Evolutionary conservation across 2,329 filamentous ascomycete species (phyloP), one percentile per base, ranked within the genome.

Genomic region (Mycogone perniciosa): DNA sequence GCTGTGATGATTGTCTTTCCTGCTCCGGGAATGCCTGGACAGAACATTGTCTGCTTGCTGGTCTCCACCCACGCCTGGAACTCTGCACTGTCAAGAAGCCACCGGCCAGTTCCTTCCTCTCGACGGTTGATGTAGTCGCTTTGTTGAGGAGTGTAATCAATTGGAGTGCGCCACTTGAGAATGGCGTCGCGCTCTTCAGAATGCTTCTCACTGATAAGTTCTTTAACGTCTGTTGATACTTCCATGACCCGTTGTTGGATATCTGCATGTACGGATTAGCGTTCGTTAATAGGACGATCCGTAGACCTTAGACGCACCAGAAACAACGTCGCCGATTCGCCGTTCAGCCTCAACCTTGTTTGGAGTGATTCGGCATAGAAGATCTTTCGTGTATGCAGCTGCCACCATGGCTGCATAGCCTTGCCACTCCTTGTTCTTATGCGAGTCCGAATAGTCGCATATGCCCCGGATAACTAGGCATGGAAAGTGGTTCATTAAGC

Each of bases 1-100:
- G 73, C 67, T 0, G 71, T 59, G 1, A 74, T 47, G 4, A 76
- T 72, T 0, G 73, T 77, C 57, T 78, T 79, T 2, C 75, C 74
- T 0, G 73, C 69, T 4, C 75, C 74, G 0, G 20, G 20, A 20
- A 20, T 20, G 20, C 20, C 20, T 20, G 20, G 20, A 20, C 20
- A 20, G 20, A 20, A 73, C 72, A 13, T 74, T 72, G 0, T 74
- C 73, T 2, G 65, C 35, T 38, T 11, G 10, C 35, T n/a, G 11
- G 11, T 38, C 7, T 38, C 10, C 35, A n/a, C 7, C 35, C 35
- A 38, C 20, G n/a, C 7, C 35, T 4, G 35, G 7, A n/a, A 38
- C 35, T 38, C 11, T 38, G 35, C 5, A n/a, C 11, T n/a, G 9
- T 38, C 7, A 20, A 38, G 35, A 9, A 38, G 35, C 35, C 35